These are phyloP conservation scores for Mayamaea pseudoterrestris DNA, from an alignment of 108 stramenopile species.

Conservation along the genomic window DNA sequence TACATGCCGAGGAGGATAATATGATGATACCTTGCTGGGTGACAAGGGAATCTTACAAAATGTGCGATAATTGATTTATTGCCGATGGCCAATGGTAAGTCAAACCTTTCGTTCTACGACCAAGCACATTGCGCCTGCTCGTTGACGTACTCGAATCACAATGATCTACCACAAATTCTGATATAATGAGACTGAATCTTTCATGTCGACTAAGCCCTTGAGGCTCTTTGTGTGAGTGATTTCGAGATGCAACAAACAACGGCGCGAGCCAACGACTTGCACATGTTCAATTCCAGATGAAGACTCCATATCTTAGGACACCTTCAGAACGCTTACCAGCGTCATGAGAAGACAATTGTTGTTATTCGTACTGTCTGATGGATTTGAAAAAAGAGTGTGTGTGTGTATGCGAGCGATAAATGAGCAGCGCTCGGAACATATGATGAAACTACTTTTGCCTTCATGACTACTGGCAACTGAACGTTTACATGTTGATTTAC, in stretches of 20 bases:
- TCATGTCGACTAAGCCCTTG: constrained; percentile 17
- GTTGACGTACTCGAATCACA: too few relatives aligned
- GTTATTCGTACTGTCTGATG: constrained; percentile 49
- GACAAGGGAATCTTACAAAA: too few relatives aligned
- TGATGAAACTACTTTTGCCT: constrained; percentile 19
- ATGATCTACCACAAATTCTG: constrained; percentile 16
- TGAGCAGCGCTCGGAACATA: neutral
- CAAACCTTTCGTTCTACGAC: too few relatives aligned
- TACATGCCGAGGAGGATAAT: too few relatives aligned
- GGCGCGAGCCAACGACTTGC: neutral
- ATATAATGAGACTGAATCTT: constrained; percentile 38
- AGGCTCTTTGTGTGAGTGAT: constrained; percentile 22
- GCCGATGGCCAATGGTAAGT: too few relatives aligned
- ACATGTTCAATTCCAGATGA: constrained; percentile 15
- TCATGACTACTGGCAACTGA: constrained; percentile 39
- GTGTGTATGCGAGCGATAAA: neutral
- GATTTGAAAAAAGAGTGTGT: constrained; percentile 2
- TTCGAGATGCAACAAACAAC: neutral
- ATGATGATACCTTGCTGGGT: too few relatives aligned
- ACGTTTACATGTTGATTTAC: constrained; percentile 9
- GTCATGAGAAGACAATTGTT: constrained; percentile 28
- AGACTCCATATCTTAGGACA: constrained; percentile 36
- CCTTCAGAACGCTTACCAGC: constrained; percentile 27
- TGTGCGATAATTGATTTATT: too few relatives aligned
- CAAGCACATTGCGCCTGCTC: too few relatives aligned